Conservation (phyloP, 768 basidiomycete species). For the Psilocybe tampanensis region DNA sequence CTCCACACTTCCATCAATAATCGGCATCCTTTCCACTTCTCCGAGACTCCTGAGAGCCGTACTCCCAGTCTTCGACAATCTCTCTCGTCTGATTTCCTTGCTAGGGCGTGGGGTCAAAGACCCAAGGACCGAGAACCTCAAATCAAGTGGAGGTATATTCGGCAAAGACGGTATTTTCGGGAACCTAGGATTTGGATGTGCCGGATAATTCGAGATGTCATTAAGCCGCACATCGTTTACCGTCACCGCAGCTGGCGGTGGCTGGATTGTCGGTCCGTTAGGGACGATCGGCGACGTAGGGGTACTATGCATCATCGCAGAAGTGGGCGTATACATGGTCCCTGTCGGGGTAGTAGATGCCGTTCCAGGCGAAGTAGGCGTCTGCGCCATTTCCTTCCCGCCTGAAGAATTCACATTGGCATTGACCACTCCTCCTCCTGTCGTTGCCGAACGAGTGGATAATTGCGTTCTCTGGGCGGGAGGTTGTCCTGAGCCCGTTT, state of each 20-base stretch:
- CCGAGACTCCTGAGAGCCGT: conserved; percentile 12
- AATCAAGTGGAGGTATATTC: conserved; percentile 59
- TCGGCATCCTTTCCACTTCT: conserved; percentile 38
- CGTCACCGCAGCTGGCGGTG: conserved; percentile 16
- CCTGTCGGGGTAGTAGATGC: conserved; percentile 18
- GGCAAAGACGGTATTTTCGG: conserved; percentile 36
- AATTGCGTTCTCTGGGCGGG: conserved; percentile 9
- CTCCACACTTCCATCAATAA: conserved; percentile 42
- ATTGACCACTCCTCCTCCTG: background rate
- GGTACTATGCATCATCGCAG: conserved; percentile 19
- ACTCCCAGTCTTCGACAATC: conserved; percentile 6
- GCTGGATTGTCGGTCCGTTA: conserved; percentile 13
- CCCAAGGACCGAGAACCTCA: conserved; percentile 54
- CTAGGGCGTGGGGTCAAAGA: conserved; percentile 35
- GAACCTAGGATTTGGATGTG: background rate
- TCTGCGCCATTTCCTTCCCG: conserved; percentile 10
- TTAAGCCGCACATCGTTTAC: background rate
- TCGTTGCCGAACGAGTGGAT: conserved; percentile 5
- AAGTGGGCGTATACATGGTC: conserved; percentile 26
- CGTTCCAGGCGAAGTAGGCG: conserved; percentile 21
- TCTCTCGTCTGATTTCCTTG: conserved; percentile 22
- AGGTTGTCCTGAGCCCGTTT: background rate
- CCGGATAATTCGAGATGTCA: background rate
- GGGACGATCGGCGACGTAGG: conserved; percentile 8
- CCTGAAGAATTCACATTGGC: background rate